phyloP scores from a whole-genome alignment of 2,329 filamentous ascomycete genomes.

The Periconia sp. region DNA sequence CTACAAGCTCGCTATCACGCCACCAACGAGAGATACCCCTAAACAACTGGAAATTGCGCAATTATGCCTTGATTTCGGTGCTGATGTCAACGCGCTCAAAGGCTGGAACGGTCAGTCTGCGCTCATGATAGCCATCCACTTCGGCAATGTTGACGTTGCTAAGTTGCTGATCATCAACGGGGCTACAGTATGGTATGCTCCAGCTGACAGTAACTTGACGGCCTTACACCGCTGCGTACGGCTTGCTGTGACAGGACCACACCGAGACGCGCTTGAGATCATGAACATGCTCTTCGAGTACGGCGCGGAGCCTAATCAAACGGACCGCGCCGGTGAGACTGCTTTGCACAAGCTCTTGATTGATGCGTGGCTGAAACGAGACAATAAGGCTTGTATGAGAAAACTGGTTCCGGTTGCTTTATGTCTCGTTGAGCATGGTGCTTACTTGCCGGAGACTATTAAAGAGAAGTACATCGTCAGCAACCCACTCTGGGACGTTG shows the following conservation, averaged over 20 bases:
- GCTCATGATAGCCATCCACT: constrained; percentile 25
- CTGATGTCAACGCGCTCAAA: constrained; percentile 22
- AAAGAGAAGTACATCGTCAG: constrained; percentile 16
- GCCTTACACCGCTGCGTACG: constrained; percentile 23
- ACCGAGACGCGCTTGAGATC: constrained; percentile 17
- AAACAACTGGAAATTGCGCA: constrained; percentile 20
- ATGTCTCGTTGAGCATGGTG: constrained; percentile 18
- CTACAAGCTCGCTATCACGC: constrained; percentile 21
- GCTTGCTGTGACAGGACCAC: constrained; percentile 15
- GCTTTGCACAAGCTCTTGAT: constrained; percentile 20
- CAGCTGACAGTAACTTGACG: constrained; percentile 16
- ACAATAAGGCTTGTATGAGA: constrained; percentile 10
- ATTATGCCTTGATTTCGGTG: constrained; percentile 22
- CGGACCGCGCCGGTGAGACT: constrained; percentile 15
- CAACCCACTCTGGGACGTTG: constrained; percentile 20
- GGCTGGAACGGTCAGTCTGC: constrained; percentile 27
- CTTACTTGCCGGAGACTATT: constrained; percentile 11
- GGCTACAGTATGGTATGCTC: constrained; percentile 15
- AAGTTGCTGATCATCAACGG: constrained; percentile 23
- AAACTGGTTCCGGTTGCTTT: constrained; percentile 17
- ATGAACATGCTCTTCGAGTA: constrained; percentile 18
- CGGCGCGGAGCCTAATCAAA: constrained; percentile 21
- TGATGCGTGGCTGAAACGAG: constrained; percentile 19
- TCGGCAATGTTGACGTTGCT: constrained; percentile 22
- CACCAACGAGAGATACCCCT: background rate